Percentiles rank a stretch among this genome's conserved stretches.
Conservation (phyloP, 2,329 filamentous ascomycete genomes). For the Pseudopyricularia cyperi region DNA sequence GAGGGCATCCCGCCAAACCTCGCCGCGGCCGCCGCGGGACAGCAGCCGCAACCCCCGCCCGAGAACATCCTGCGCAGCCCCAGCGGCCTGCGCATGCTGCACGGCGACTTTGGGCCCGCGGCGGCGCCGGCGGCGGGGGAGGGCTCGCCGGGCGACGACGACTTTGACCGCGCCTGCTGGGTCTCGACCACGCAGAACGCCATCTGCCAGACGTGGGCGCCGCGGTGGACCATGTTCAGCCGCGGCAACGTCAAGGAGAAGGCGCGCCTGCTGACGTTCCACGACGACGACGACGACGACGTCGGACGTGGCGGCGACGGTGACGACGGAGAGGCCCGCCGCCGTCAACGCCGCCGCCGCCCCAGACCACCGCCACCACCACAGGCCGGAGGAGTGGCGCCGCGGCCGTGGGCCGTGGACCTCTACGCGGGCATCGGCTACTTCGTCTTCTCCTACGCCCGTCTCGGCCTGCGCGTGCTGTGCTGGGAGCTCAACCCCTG, state of each 20-base stretch:
- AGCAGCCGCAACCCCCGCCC: conserved; percentile 4
- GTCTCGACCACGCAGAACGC: conserved; percentile 65
- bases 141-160: conserved; percentile 11
- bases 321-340: not conserved
- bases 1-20: conserved; percentile 43
- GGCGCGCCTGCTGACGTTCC: conserved; percentile 52
- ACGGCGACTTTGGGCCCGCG: conserved; percentile 59
- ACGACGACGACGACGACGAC: conserved; percentile 6
- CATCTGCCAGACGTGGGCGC: conserved; percentile 76
- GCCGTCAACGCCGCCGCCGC: not conserved
- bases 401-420: conserved; percentile 50
- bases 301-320: not conserved
- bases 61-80: conserved; percentile 68
- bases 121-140: conserved; percentile 2
- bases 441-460: conserved; percentile 75
- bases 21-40: not conserved
- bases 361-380: not conserved
- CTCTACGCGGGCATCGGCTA: conserved; percentile 91
- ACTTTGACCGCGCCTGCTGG: conserved; percentile 66
- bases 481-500: conserved; percentile 88
- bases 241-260: conserved; percentile 87
- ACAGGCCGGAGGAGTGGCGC: not conserved
- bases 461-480: conserved; percentile 58
- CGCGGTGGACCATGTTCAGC: conserved; percentile 87
- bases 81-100: conserved; percentile 51